Evolutionary conservation across 1,284 basidiomycete species (phyloP), one percentile per base, ranked within the genome.

Genomic region (Fomitiporia mediterranea): DNA sequence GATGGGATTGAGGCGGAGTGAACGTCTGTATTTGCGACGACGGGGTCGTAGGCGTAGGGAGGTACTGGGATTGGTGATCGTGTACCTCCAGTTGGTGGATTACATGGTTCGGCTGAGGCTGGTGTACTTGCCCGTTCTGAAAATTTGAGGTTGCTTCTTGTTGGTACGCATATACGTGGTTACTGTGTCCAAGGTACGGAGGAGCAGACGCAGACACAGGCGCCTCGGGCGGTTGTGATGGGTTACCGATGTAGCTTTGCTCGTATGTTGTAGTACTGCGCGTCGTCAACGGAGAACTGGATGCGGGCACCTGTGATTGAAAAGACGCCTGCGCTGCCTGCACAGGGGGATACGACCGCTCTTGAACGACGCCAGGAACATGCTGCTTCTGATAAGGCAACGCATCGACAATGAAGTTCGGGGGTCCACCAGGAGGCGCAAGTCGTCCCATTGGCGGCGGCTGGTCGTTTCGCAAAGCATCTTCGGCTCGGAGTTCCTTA

Each of bases 51-150:
- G 58, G 63, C 58, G 50, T 15, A 58, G 59, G 43, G 59, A 67
- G 37, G n/a, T 57, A 64, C 15, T 68, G 61, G 38, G 66, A 68
- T n/a, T 69, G 63, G 39, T 70, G 68, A 0, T 68, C 57, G 6
- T 68, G 32, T 48, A 67, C 63, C 2, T 64, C 17, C 38, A 70
- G 11, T 6, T 66, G 63, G 4, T 65, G 52, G 1, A 49, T 47
- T 11, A 55, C 42, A 34, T 60, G 63, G 57, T 64, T 66, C 35
- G 71, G 67, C 51, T 27, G 56, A 48, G 38, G 39, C 19, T 30
- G 39, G 21, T 19, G 32, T n/a, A 53, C 38, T 15, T 17, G 27
- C 13, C 17, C 15, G n/a, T 35, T 47, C 13, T 62, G 46, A n/a
- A 60, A 25, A 13, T 49, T 49, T 11, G 51, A 44, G 11, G 47